Evolutionary conservation across 257 asterid genomes (phyloP), one percentile per base, ranked within the genome.

Genomic region (Solanum paucissectum): DNA sequence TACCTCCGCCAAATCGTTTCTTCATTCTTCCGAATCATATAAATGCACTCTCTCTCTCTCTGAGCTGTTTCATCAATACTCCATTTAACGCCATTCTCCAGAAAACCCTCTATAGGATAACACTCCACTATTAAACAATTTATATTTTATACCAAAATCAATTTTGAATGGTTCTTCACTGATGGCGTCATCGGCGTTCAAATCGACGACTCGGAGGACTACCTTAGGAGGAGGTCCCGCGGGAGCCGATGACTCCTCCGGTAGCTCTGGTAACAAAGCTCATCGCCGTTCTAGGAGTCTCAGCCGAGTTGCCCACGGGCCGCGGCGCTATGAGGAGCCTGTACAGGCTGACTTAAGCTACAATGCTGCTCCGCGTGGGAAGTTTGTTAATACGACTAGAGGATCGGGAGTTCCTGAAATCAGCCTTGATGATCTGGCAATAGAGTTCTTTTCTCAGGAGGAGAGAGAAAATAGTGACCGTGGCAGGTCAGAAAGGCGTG

Each of bases 131-230:
- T 36, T 44, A 44, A 27, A 81, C 85, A 81, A 46, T 27, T 81
- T 4, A 29, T 46, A 44, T 81, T 81, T 81, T 79, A 13, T 4
- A 46, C n/a, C 68, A 44, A 25, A 12, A 42, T 79, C 40, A 11
- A 14, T 81, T 81, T 81, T 81, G 85, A 75, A 20, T 49, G 81
- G 9, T 37, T 29, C 32, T 12, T 37, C 82, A 71, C 60, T 86
- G 60, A 96, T 96, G 99, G 98, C 99, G 88, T 91, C 99, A 4
- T 95, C 99, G 69, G 98, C 97, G 12, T 95, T 94, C 89, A 94
- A 93, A 86, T 95, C 98, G 38, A 92, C 96, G 42, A 91, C 96
- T 60, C 91, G 88, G 90, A 88, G 98, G 83, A 92, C 93, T 33
- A 84, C 95, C 8, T 60, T 93, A 74, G 93, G 92, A 42, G 91